These are phyloP conservation scores for Rhodotorula sp. DNA, from an alignment of 1,284 basidiomycete genomes.

Conservation along the genomic window DNA sequence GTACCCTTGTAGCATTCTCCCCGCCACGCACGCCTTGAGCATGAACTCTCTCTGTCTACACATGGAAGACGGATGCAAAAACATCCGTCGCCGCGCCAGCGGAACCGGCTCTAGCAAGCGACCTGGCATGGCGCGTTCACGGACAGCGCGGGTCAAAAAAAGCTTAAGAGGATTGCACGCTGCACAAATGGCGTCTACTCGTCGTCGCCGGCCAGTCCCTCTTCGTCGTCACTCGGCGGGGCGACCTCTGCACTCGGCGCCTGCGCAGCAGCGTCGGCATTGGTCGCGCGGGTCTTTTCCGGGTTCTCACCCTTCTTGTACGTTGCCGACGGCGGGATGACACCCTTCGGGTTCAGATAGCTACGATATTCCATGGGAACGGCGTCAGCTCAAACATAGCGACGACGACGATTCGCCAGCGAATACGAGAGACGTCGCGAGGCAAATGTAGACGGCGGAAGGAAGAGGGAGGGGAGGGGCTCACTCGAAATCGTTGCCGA, in stretches of 20 bases:
- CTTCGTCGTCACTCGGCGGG: constrained; percentile 25
- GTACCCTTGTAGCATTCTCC: too few species aligned
- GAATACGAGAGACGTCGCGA: too few species aligned
- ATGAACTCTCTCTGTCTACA: too few species aligned
- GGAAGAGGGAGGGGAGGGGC: constrained; percentile 1
- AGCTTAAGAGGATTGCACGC: too few species aligned
- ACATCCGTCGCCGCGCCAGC: too few species aligned
- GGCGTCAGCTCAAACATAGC: too few species aligned
- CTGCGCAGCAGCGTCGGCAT: not conserved
- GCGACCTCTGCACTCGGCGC: constrained; percentile 15
- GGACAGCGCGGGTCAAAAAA: too few species aligned
- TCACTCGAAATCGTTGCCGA: constrained; percentile 44
- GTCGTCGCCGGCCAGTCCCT: constrained; percentile 6
- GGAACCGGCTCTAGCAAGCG: too few species aligned
- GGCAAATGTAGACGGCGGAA: constrained; percentile 1
- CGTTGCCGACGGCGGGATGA: constrained; percentile 48
- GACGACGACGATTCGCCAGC: not conserved
- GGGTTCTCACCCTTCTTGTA: constrained; percentile 38
- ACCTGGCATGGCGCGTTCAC: too few species aligned
- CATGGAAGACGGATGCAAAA: too few species aligned
- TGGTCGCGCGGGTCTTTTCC: constrained; percentile 8
- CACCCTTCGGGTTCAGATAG: constrained; percentile 51
- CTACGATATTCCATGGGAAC: not conserved
- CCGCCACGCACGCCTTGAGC: too few species aligned
- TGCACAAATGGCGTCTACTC: not conserved